Evolutionary conservation across 371 early-diverging fungal genomes (phyloP).

Genomic region (Actinomortierella ambigua): DNA sequence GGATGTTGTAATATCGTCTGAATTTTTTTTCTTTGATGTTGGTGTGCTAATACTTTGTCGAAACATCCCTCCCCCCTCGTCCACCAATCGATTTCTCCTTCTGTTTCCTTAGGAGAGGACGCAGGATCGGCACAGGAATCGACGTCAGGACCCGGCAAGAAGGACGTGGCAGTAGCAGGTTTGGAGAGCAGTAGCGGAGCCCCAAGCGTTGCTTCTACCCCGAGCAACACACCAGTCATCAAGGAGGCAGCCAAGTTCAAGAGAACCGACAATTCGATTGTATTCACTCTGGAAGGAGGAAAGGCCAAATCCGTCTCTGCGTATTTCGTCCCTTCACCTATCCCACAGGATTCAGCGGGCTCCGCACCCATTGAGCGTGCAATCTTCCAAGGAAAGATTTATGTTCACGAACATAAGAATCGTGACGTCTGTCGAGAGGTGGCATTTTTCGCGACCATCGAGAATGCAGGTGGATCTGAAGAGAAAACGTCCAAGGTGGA

Average conservation of each 20-base stretch:
- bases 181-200: no score
- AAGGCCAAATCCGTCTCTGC: slow-evolving; percentile 73
- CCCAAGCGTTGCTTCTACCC: slow-evolving; percentile 8
- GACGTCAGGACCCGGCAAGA: neutral
- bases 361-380: neutral
- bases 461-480: neutral
- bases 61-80: no score
- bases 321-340: slow-evolving; percentile 53
- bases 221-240: slow-evolving; percentile 22
- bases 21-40: no score
- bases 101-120: no score
- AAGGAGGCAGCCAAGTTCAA: slow-evolving; percentile 58
- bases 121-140: no score
- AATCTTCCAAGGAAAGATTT: slow-evolving; percentile 60
- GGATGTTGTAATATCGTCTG: neutral
- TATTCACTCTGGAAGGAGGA: slow-evolving; percentile 76
- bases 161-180: slow-evolving; percentile 4
- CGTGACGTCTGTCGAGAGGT: slow-evolving; percentile 86
- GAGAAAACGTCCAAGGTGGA: slow-evolving; percentile 10
- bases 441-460: slow-evolving; percentile 48
- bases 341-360: neutral
- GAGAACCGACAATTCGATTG: slow-evolving; percentile 73
- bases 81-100: no score
- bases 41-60: no score
- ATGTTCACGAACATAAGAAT: slow-evolving; percentile 91